Percentiles rank a stretch among this genome's conserved stretches.
Evolutionary conservation across 2,329 filamentous ascomycete species (phyloP).

Genomic region (Celoporthe dispersa): DNA sequence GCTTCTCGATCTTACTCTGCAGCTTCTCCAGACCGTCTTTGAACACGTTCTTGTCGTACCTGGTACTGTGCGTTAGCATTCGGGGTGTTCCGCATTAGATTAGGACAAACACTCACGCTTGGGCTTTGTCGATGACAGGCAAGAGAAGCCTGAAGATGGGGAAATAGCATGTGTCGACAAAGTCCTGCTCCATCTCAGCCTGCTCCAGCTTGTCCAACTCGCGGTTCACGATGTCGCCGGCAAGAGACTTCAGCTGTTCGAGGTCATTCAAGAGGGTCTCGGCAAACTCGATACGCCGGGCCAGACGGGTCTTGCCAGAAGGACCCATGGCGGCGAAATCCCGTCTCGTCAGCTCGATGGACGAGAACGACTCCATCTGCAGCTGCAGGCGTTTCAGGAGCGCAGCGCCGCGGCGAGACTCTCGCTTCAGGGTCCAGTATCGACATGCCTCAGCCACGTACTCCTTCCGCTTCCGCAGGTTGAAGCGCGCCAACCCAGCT

Average conservation of each 20-base stretch:
- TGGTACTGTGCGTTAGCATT: slow-evolving; percentile 48
- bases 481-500: slow-evolving; percentile 79
- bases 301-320: slow-evolving; percentile 75
- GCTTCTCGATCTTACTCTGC: slow-evolving; percentile 55
- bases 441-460: slow-evolving; percentile 92
- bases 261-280: slow-evolving; percentile 76
- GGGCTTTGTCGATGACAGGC: slow-evolving; percentile 79
- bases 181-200: slow-evolving; percentile 73
- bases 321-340: slow-evolving; percentile 96
- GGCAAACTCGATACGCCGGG: slow-evolving; percentile 87
- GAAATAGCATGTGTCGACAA: slow-evolving; percentile 91
- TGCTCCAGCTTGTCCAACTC: slow-evolving; percentile 80
- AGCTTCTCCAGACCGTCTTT: slow-evolving; percentile 54
- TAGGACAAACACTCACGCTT: slow-evolving; percentile 65
- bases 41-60: slow-evolving; percentile 69
- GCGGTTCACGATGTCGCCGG: slow-evolving; percentile 72
- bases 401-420: slow-evolving; percentile 87
- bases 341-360: slow-evolving; percentile 93
- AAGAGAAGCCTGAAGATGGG: slow-evolving; percentile 78
- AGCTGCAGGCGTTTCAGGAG: slow-evolving; percentile 91
- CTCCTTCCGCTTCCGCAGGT: slow-evolving; percentile 81
- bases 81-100: slow-evolving; percentile 13
- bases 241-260: slow-evolving; percentile 72
- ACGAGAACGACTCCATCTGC: slow-evolving; percentile 95
- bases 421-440: slow-evolving; percentile 97